Evolutionary conservation across 2,329 filamentous ascomycete species (phyloP), one percentile per base, ranked within the genome.

Genomic region (Aspergillus sp.): DNA sequence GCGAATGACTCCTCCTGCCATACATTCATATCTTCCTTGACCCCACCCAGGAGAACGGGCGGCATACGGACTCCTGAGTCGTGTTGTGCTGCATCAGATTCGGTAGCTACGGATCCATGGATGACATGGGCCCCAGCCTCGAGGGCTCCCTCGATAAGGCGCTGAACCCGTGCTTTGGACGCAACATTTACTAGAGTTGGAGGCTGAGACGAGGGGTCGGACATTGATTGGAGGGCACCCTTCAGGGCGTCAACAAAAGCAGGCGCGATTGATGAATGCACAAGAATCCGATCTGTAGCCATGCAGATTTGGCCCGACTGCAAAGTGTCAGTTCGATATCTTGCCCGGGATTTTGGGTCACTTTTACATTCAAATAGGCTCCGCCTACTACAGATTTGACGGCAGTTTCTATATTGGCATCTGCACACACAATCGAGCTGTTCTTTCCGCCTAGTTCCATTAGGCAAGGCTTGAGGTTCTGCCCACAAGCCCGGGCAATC

Each of bases 361-460:
- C 18, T 15, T 64, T 55, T 57, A 72, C 71, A 54, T 73, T 72
- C 43, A 73, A 57, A 48, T 72, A 72, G 6, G 71, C 65, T 6
- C 73, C 73, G 0, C 63, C 68, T 24, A 72, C 52, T 1, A 75
- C 71, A 6, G 68, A 69, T 38, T 68, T 61, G 4, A 74, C 68
- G 0, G 91, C 90, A 8, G 83, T 78, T 38, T 87, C 80, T 30
- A 96, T 70, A 66, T 96, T 84, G 5, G 91, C 90, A 70, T 96
- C 91, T 36, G 88, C 85, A 70, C 88, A 87, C 0, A 96, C 86
- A 62, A 96, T 89, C 1, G 89, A 85, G 1, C 85, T 85, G 1
- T 89, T 88, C 74, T 96, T 96, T 41, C 91, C 91, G 5, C 91
- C 91, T 1, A 96, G 79, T 72, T 96, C 91, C 72, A 95, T 83